Conservation (phyloP, 352 stramenopile species). For the Pythium insidiosum region DNA sequence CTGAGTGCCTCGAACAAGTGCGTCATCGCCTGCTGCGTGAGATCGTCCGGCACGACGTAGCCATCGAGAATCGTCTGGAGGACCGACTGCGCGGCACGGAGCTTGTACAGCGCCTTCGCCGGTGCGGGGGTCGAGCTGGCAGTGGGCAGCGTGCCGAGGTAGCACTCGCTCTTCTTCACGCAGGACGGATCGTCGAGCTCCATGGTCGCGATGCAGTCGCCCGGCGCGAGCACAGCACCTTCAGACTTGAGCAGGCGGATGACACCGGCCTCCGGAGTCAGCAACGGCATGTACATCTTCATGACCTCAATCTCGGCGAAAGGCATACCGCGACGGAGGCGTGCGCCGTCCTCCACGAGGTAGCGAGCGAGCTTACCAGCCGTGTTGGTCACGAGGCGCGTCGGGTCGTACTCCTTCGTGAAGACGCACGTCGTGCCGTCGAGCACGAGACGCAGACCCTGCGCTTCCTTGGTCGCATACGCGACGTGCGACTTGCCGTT, state of each 20-base stretch:
- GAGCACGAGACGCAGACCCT: slow-evolving; percentile 88
- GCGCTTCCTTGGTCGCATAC: slow-evolving; percentile 91
- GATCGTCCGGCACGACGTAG: slow-evolving; percentile 84
- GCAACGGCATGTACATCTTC: slow-evolving; percentile 99
- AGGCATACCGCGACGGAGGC: slow-evolving; percentile 77
- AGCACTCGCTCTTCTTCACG: slow-evolving; percentile 91
- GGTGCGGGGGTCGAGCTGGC: slow-evolving; percentile 24
- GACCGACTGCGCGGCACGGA: slow-evolving; percentile 64
- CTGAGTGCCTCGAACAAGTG: slow-evolving; percentile 76
- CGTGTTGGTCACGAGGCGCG: slow-evolving; percentile 95
- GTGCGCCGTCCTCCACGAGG: slow-evolving; percentile 94
- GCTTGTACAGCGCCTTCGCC: slow-evolving; percentile 65
- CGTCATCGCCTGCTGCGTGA: slow-evolving; percentile 78
- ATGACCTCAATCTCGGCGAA: slow-evolving; percentile 96
- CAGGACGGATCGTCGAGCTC: slow-evolving; percentile 97
- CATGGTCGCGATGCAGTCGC: slow-evolving; percentile 96
- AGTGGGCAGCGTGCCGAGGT: slow-evolving; percentile 72
- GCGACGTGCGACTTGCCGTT: slow-evolving; percentile 96
- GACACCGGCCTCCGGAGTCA: slow-evolving; percentile 94
- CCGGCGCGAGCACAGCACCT: slow-evolving; percentile 91
- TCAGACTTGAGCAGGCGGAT: slow-evolving; percentile 95
- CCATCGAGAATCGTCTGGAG: slow-evolving; percentile 93
- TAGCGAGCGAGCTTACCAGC: slow-evolving; percentile 99
- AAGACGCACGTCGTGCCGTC: slow-evolving; percentile 97
- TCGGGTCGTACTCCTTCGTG: slow-evolving; percentile 99